phyloP scores from a whole-genome alignment of 2,329 filamentous ascomycete species.

The Graphilbum fragrans region DNA sequence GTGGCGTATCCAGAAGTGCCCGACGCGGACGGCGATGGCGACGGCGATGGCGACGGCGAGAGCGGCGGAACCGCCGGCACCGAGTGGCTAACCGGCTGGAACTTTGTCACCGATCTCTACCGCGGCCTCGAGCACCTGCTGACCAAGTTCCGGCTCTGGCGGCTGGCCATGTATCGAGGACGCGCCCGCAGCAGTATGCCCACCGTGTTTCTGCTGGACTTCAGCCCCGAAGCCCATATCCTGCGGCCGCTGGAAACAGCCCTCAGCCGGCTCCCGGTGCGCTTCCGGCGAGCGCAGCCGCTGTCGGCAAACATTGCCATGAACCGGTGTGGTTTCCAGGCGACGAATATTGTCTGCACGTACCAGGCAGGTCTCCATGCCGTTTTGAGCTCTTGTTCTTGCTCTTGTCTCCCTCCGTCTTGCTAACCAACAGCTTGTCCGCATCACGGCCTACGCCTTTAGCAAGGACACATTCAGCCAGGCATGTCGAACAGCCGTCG shows the following conservation, averaged over 20 bases:
- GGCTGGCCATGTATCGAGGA: background rate
- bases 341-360: conserved; percentile 4
- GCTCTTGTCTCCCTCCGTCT: too few species aligned
- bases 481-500: conserved; percentile 2
- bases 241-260: background rate
- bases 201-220: conserved; percentile 1
- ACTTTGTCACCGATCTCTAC: conserved; percentile 6
- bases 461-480: conserved; percentile 1
- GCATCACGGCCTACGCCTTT: conserved; percentile 2
- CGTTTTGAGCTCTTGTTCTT: too few species aligned
- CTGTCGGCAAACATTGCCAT: background rate
- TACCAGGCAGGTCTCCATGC: background rate
- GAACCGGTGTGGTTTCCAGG: conserved; percentile 6
- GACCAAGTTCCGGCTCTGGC: background rate
- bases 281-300: background rate
- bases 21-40: background rate
- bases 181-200: background rate
- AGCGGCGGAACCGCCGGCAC: background rate
- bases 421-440: background rate
- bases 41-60: too few species aligned
- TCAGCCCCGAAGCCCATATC: conserved; percentile 1
- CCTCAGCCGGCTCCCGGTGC: background rate
- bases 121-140: conserved; percentile 3
- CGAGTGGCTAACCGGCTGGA: conserved; percentile 6
- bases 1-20: conserved; percentile 9